phyloP scores from a whole-genome alignment of 768 basidiomycete species.

The Auriscalpium orientale region DNA sequence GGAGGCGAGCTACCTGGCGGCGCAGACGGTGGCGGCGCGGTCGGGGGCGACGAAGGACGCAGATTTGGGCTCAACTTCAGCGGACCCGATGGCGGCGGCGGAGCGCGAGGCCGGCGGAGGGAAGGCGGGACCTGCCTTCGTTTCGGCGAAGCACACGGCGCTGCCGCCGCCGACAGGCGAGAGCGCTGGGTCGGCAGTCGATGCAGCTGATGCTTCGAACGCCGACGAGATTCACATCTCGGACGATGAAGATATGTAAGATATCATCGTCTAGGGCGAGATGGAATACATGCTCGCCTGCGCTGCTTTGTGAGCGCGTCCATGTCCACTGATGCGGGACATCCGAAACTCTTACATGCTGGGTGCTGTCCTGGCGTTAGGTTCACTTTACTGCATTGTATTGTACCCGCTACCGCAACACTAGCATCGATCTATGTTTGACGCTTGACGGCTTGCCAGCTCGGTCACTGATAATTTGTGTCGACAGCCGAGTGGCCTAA shows the following conservation, averaged over 20 bases:
- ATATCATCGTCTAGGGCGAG: not conserved
- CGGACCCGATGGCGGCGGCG: constrained; percentile 85
- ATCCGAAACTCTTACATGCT: too few species aligned
- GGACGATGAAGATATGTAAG: constrained; percentile 63
- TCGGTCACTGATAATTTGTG: too few species aligned
- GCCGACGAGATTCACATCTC: constrained; percentile 85
- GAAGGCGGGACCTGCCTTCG: constrained; percentile 61
- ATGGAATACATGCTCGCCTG: not conserved
- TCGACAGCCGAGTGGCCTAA: too few species aligned
- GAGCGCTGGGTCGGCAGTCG: constrained; percentile 22
- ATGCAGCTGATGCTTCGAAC: constrained; percentile 37
- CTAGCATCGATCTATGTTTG: too few species aligned
- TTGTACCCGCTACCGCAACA: too few species aligned
- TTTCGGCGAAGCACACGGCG: constrained; percentile 53
- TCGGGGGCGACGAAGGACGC: constrained; percentile 44
- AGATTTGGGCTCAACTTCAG: constrained; percentile 30
- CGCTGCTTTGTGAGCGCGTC: too few species aligned
- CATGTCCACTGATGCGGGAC: too few species aligned
- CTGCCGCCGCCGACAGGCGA: constrained; percentile 35
- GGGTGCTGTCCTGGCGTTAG: too few species aligned
- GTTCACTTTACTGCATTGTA: too few species aligned
- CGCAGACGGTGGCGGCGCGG: constrained; percentile 73
- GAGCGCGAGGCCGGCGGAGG: constrained; percentile 54
- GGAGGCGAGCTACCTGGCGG: constrained; percentile 87
- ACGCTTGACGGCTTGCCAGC: too few species aligned